Evolutionary conservation across 176 grass and related monocot species (phyloP).

Genomic region (Chrysopogon serrulatus): DNA sequence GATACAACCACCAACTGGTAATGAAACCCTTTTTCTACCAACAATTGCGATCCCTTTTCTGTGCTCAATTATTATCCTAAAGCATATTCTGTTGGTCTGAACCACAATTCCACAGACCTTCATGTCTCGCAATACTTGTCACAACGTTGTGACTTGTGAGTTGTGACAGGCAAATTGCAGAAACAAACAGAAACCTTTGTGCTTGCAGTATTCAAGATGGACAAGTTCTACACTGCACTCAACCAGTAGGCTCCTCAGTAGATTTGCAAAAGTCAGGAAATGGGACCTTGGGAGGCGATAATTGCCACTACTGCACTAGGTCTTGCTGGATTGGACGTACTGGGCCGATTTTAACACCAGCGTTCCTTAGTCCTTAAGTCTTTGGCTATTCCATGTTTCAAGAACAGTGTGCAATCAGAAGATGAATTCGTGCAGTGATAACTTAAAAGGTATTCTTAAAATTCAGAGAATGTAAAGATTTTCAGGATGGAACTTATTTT

Average conservation of each 20-base stretch:
- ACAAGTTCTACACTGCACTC: slow-evolving; percentile 26
- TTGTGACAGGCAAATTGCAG: slow-evolving; percentile 31
- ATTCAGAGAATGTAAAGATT: slow-evolving; percentile 2
- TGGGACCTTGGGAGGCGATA: slow-evolving; percentile 43
- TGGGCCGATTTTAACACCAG: slow-evolving; percentile 32
- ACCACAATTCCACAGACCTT: slow-evolving; percentile 34
- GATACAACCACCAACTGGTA: slow-evolving; percentile 28
- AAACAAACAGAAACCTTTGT: slow-evolving; percentile 24
- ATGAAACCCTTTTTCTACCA: slow-evolving; percentile 31
- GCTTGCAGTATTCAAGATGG: slow-evolving; percentile 1
- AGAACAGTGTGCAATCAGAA: background rate
- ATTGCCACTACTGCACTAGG: slow-evolving; percentile 46
- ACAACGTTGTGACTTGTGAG: slow-evolving; percentile 12
- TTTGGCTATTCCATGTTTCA: slow-evolving; percentile 18
- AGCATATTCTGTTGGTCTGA: slow-evolving; percentile 37
- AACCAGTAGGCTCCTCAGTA: slow-evolving; percentile 24
- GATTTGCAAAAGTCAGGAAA: slow-evolving; percentile 16
- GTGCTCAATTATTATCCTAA: slow-evolving; percentile 49
- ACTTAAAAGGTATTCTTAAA: background rate
- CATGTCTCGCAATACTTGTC: slow-evolving; percentile 30
- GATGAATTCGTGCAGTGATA: background rate
- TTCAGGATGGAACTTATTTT: background rate
- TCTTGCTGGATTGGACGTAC: slow-evolving; percentile 39
- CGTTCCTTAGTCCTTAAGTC: slow-evolving; percentile 60
- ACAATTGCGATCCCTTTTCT: slow-evolving; percentile 32